These are phyloP conservation scores for Pulicaria dysenterica DNA, from an alignment of 129 eudicot species.

Conservation along the genomic window DNA sequence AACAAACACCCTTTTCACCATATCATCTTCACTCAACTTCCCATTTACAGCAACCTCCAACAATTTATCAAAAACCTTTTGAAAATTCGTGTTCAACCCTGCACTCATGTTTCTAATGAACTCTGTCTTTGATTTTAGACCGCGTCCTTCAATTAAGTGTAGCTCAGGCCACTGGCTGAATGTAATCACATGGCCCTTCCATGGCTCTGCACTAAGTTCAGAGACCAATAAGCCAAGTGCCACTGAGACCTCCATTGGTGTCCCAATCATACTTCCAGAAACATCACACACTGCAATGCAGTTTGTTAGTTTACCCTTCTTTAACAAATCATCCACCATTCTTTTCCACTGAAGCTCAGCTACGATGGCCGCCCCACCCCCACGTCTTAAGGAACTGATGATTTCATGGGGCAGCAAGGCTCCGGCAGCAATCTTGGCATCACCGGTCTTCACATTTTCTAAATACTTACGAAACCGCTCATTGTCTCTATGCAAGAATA, in stretches of 20 bases:
- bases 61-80: slow-evolving; percentile 48
- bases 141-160: slow-evolving; percentile 36
- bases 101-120: slow-evolving; percentile 35
- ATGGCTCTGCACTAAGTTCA: slow-evolving; percentile 53
- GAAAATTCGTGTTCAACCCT: slow-evolving; percentile 49
- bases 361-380: slow-evolving; percentile 29
- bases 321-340: slow-evolving; percentile 44
- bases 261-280: slow-evolving; percentile 53
- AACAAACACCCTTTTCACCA: slow-evolving; percentile 64
- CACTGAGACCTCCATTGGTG: slow-evolving; percentile 53
- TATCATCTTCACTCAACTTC: slow-evolving; percentile 44
- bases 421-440: slow-evolving; percentile 59
- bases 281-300: slow-evolving; percentile 68
- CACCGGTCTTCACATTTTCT: slow-evolving; percentile 46
- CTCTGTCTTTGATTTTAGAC: slow-evolving; percentile 37
- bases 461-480: slow-evolving; percentile 50
- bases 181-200: slow-evolving; percentile 54
- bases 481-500: slow-evolving; percentile 41
- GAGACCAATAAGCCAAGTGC: slow-evolving; percentile 59
- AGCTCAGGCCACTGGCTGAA: slow-evolving; percentile 43
- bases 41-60: slow-evolving; percentile 48
- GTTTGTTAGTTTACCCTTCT: slow-evolving; percentile 47
- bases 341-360: slow-evolving; percentile 62
- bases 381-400: slow-evolving; percentile 22
- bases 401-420: slow-evolving; percentile 63